phyloP scores from a whole-genome alignment of 2,329 filamentous ascomycete species.

The Neopestalotiopsis rosae region DNA sequence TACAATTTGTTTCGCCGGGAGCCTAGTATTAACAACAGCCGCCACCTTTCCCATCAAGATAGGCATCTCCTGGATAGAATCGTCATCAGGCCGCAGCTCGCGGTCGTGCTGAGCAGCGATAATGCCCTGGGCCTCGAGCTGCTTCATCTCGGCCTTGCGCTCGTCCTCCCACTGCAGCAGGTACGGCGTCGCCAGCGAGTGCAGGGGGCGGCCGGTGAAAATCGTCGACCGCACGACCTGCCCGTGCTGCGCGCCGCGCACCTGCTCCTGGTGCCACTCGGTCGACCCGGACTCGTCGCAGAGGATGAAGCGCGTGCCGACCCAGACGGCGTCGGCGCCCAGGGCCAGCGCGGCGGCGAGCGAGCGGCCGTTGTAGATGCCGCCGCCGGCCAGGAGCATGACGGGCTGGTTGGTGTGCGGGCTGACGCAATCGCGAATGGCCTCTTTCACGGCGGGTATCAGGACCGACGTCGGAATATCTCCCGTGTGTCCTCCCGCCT shows the following conservation, averaged over 20 bases:
- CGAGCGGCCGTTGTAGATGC: conserved; percentile 87
- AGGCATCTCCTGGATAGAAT: neutral
- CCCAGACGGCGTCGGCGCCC: conserved; percentile 89
- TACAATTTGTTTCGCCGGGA: neutral
- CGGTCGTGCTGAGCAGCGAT: conserved; percentile 30
- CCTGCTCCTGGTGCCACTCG: conserved; percentile 18
- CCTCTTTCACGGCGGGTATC: conserved; percentile 85
- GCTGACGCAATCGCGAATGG: conserved; percentile 77
- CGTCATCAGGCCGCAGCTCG: neutral
- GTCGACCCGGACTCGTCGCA: conserved; percentile 22
- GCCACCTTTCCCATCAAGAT: neutral
- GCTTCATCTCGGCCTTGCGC: conserved; percentile 84
- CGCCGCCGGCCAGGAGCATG: conserved; percentile 88
- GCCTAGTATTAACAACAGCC: neutral
- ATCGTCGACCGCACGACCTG: conserved; percentile 75
- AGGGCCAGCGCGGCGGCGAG: conserved; percentile 91
- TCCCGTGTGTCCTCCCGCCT: conserved; percentile 93
- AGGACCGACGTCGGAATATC: conserved; percentile 77
- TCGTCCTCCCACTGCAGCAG: conserved; percentile 94
- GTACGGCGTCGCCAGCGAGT: conserved; percentile 89
- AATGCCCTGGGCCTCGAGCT: conserved; percentile 83
- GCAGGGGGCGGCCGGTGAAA: conserved; percentile 91
- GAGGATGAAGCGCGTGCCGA: conserved; percentile 86
- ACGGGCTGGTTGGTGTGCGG: conserved; percentile 85
- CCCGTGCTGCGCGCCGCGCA: conserved; percentile 21